Evolutionary conservation across 2,329 filamentous ascomycete genomes (phyloP), one percentile per base, ranked within the genome.

Genomic region (Epicoccum nigrum): DNA sequence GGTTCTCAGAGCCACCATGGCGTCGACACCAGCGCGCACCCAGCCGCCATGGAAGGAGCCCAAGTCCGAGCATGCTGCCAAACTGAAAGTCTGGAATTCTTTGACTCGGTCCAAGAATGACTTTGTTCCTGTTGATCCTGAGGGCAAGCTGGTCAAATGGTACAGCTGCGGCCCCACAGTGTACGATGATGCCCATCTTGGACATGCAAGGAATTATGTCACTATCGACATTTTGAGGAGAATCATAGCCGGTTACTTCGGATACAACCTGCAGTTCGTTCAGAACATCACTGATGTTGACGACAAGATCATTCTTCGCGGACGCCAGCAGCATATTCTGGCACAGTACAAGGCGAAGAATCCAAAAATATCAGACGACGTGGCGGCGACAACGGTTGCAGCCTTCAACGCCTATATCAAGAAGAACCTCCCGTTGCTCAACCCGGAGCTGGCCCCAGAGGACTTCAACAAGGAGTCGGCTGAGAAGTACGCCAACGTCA

Each of bases 151-250:
- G 68, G 83, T 95, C 21, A 86, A 85, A 4, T 96, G 91, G 90
- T 96, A 96, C 74, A 88, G 87, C 61, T 96, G 92, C 77, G 92
- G 92, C 15, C 91, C 91, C 51, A 96, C 91, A 1, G 87, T 89
- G 33, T 92, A 92, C 71, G 89, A 92, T 71, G 87, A 92, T 75
- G 83, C 87, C 56, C 90, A 93, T 77, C 75, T 93, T 55, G 88
- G 90, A 23, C 91, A 96, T 74, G 91, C 90, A 23, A 82, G 90
- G 62, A 96, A 96, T 77, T 96, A 96, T 82, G 89, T 96, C 57
- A 90, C 87, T 41, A 93, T 90, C 37, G 92, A 96, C 73, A 92
- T 96, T 58, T 86, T 96, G 4, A 84, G 92, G 55, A 86, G 92
- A 64, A 90, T 96, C 63, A 76, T 96, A 73, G 80, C 83, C 66